Evolutionary conservation across 2,329 filamentous ascomycete genomes (phyloP).

Genomic region (Tolypocladium ovalisporum): DNA sequence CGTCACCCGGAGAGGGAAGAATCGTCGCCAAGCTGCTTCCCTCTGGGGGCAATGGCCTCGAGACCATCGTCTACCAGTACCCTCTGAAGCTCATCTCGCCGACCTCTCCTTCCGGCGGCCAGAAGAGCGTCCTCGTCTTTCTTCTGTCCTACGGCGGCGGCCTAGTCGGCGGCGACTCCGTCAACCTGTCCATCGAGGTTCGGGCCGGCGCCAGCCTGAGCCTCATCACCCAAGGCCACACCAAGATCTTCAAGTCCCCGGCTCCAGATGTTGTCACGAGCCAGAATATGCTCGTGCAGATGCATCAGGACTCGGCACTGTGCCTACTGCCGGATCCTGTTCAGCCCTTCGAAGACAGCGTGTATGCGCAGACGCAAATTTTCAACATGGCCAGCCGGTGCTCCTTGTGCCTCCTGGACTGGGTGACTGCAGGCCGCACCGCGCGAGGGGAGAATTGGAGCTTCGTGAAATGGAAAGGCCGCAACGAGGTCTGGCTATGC

Average conservation of each 20-base stretch:
- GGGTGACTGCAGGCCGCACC: slow-evolving; percentile 80
- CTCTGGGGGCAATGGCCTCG: slow-evolving; percentile 58
- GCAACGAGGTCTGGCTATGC: slow-evolving; percentile 73
- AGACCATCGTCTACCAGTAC: slow-evolving; percentile 77
- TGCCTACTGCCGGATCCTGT: slow-evolving; percentile 81
- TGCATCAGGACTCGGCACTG: slow-evolving; percentile 41
- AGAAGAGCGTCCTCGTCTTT: slow-evolving; percentile 69
- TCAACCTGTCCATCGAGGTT: slow-evolving; percentile 62
- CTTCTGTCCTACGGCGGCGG: slow-evolving; percentile 91
- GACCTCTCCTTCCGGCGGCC: slow-evolving; percentile 45
- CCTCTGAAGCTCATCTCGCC: slow-evolving; percentile 89
- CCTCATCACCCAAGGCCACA: slow-evolving; percentile 66
- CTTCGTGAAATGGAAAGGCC: slow-evolving; percentile 65
- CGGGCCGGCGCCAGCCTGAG: slow-evolving; percentile 54
- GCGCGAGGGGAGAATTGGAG: slow-evolving; percentile 87
- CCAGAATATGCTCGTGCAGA: slow-evolving; percentile 41
- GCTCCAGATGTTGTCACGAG: slow-evolving; percentile 42
- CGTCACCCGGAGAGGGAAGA: slow-evolving; percentile 65
- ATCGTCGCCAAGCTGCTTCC: slow-evolving; percentile 67
- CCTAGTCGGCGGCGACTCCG: slow-evolving; percentile 75
- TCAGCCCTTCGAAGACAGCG: slow-evolving; percentile 76
- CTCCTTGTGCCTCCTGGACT: slow-evolving; percentile 77
- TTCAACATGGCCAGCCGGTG: slow-evolving; percentile 51
- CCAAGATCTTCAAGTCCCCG: slow-evolving; percentile 85
- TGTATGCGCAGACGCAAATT: slow-evolving; percentile 74